Conservation (phyloP, 2,329 filamentous ascomycete species). For the Grosmannia serpens region DNA sequence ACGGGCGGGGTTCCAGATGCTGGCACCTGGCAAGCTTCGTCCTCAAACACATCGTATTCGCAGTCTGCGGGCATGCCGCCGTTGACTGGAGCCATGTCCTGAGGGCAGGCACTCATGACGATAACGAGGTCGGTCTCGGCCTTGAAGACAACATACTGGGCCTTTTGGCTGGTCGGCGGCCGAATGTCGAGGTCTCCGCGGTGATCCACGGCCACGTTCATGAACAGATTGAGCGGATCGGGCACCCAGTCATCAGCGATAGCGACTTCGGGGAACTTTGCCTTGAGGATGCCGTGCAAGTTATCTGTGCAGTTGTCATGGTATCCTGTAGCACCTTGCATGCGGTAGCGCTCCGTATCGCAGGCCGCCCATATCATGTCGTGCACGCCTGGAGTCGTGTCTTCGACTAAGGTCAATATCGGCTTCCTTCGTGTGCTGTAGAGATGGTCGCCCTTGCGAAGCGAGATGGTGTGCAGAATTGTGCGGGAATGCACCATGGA, state of each 20-base stretch:
- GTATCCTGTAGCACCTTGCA: slow-evolving; percentile 23
- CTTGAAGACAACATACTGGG: slow-evolving; percentile 22
- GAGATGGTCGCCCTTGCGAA: slow-evolving; percentile 20
- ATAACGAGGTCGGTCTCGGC: slow-evolving; percentile 25
- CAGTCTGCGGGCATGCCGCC: slow-evolving; percentile 23
- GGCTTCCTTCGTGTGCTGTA: slow-evolving; percentile 24
- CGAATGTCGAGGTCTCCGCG: slow-evolving; percentile 21
- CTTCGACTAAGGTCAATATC: slow-evolving; percentile 23
- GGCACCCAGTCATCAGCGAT: slow-evolving; percentile 22
- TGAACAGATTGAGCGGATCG: slow-evolving; percentile 30
- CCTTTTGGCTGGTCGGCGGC: slow-evolving; percentile 21
- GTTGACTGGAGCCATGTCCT: slow-evolving; percentile 27
- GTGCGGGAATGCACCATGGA: slow-evolving; percentile 28
- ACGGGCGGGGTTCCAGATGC: background rate
- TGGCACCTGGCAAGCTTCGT: background rate
- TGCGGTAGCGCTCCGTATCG: slow-evolving; percentile 24
- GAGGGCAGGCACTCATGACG: slow-evolving; percentile 30
- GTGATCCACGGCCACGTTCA: slow-evolving; percentile 28
- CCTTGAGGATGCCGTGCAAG: slow-evolving; percentile 20
- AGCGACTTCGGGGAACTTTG: slow-evolving; percentile 15
- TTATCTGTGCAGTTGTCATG: slow-evolving; percentile 30
- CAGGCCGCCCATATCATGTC: slow-evolving; percentile 29
- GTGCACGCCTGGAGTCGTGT: slow-evolving; percentile 26
- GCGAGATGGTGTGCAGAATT: slow-evolving; percentile 17
- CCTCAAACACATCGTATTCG: slow-evolving; percentile 13